These are phyloP conservation scores for Postia placenta DNA, from an alignment of 768 basidiomycete species.

Conservation along the genomic window DNA sequence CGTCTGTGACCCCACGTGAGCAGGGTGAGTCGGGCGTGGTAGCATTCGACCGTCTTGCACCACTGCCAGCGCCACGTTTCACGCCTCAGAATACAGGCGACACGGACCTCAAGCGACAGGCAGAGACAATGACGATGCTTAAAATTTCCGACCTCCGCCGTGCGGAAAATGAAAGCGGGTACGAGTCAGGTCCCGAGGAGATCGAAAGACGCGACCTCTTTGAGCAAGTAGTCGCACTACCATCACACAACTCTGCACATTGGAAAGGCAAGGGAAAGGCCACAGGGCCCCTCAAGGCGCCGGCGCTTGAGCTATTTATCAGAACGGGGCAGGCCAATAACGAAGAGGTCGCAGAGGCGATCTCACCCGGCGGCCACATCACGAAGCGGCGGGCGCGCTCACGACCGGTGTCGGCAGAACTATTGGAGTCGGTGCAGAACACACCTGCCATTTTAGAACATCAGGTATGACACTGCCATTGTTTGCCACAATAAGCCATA, in stretches of 20 bases:
- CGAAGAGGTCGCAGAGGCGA: constrained; percentile 25
- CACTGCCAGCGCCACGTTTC: constrained; percentile 48
- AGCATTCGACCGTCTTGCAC: constrained; percentile 48
- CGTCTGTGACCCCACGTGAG: constrained; percentile 19
- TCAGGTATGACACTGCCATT: constrained; percentile 14
- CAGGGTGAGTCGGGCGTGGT: constrained; percentile 8
- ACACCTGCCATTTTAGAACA: constrained; percentile 24
- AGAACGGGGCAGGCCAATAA: constrained; percentile 13
- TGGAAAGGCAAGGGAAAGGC: constrained; percentile 10
- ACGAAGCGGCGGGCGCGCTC: constrained; percentile 70
- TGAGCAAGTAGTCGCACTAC: constrained; percentile 8
- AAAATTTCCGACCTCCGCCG: constrained; percentile 51
- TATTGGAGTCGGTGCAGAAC: constrained; percentile 43
- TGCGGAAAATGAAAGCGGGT: constrained; percentile 39
- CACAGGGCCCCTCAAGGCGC: constrained; percentile 10
- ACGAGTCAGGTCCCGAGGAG: constrained; percentile 50
- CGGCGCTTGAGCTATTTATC: constrained; percentile 13
- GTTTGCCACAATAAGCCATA: constrained; percentile 5
- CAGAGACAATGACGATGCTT: constrained; percentile 59
- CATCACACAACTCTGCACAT: constrained; percentile 11
- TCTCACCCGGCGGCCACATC: constrained; percentile 75
- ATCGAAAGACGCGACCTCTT: constrained; percentile 32
- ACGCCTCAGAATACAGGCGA: constrained; percentile 52
- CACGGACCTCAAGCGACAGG: constrained; percentile 47
- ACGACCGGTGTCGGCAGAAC: constrained; percentile 62